phyloP scores from a whole-genome alignment of 169 alveolate species.

The Cyclospora cayetanensis region DNA sequence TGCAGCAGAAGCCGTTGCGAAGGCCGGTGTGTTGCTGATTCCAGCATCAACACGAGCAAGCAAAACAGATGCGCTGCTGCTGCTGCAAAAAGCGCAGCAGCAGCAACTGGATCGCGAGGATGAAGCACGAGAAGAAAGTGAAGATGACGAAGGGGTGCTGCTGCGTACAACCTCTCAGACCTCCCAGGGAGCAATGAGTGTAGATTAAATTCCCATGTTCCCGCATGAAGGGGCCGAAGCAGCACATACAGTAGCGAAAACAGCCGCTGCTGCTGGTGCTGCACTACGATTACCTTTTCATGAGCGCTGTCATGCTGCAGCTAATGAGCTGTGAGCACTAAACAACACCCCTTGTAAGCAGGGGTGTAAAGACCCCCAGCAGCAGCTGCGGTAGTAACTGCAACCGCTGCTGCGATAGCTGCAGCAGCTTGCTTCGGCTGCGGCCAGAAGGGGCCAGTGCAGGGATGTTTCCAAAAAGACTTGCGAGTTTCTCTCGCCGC shows the following conservation, averaged over 20 bases:
- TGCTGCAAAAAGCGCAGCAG: constrained; percentile 6
- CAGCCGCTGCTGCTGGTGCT: no score
- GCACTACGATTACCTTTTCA: background rate
- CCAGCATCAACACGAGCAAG: background rate
- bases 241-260: background rate
- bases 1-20: constrained; percentile 46
- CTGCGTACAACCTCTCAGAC: constrained; percentile 40
- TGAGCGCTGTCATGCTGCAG: background rate
- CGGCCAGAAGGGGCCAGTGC: no score
- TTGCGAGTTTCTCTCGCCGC: no score
- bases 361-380: background rate
- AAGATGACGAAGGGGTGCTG: constrained; percentile 25
- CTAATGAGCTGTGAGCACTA: no score
- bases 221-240: background rate
- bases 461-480: no score
- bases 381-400: background rate
- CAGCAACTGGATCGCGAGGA: constrained; percentile 25
- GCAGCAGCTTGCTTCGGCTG: no score
- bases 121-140: background rate
- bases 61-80: background rate
- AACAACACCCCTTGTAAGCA: no score
- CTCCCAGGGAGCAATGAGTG: constrained; percentile 61
- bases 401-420: background rate
- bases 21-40: constrained; percentile 21
- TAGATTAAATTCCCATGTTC: background rate